These are phyloP conservation scores for Moesziomyces sp. DNA, from an alignment of 1,284 basidiomycete species.

Conservation along the genomic window DNA sequence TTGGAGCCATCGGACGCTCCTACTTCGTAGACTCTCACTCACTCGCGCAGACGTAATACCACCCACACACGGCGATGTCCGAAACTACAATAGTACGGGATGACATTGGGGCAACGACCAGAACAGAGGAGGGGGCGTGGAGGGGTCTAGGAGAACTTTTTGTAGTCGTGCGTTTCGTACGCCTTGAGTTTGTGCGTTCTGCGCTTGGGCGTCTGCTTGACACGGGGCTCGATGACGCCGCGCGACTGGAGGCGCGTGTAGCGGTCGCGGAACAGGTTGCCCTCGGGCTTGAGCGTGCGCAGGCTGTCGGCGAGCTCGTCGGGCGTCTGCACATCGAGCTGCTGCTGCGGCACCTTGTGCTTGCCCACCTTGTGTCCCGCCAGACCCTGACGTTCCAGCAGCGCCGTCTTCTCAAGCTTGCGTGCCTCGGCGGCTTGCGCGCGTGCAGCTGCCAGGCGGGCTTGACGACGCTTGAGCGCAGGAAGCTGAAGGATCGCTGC, in stretches of 20 bases:
- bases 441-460: conserved; percentile 24
- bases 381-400: conserved; percentile 42
- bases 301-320: conserved; percentile 90
- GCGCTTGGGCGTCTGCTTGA: conserved; percentile 21
- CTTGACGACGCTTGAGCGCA: conserved; percentile 29
- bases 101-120: not conserved
- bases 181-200: conserved; percentile 28
- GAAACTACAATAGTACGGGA: too few species aligned
- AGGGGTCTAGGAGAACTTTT: conserved; percentile 29
- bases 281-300: conserved; percentile 87
- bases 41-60: not conserved
- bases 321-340: conserved; percentile 82
- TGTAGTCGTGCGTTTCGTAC: conserved; percentile 53
- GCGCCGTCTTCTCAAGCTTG: conserved; percentile 29
- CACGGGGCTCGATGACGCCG: conserved; percentile 79
- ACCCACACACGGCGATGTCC: not conserved
- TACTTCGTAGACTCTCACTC: not conserved
- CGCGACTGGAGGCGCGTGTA: conserved; percentile 84
- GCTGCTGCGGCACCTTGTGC: conserved; percentile 34
- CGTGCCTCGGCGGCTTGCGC: conserved; percentile 32
- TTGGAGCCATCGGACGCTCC: not conserved
- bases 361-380: conserved; percentile 52
- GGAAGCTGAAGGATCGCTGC: conserved; percentile 47
- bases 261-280: conserved; percentile 89
- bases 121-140: not conserved